phyloP scores from a whole-genome alignment of 78 protist genomes.

The Tieghemostelium lacteum region DNA sequence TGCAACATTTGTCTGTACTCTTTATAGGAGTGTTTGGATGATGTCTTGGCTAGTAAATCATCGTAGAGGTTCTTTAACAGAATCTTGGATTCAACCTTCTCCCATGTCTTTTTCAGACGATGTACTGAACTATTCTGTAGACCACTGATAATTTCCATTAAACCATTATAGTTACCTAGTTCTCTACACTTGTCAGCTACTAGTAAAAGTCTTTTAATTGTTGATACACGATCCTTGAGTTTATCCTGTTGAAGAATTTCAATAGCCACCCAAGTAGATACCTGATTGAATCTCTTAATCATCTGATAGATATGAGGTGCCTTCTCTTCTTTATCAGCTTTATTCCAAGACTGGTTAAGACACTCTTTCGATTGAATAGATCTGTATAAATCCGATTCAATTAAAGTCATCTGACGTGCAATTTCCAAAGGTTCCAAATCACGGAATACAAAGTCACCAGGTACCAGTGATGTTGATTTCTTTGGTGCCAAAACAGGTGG shows the following conservation, averaged over 20 bases:
- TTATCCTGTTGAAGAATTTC: slow-evolving; percentile 70
- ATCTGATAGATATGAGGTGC: slow-evolving; percentile 83
- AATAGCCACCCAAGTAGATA: slow-evolving; percentile 84
- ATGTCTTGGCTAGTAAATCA: slow-evolving; percentile 43
- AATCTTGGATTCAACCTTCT: slow-evolving; percentile 59
- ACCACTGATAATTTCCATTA: slow-evolving; percentile 76
- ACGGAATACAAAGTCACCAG: slow-evolving; percentile 7
- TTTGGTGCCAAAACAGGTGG: slow-evolving; percentile 47
- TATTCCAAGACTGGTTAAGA: slow-evolving; percentile 86
- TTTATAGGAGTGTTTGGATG: slow-evolving; percentile 38
- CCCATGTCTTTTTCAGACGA: slow-evolving; percentile 90
- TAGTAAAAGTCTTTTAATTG: slow-evolving; percentile 37
- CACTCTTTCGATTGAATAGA: slow-evolving; percentile 86
- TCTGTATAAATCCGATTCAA: slow-evolving; percentile 77
- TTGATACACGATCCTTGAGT: slow-evolving; percentile 46
- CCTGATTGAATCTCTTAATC: slow-evolving; percentile 85
- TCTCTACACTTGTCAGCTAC: slow-evolving; percentile 50
- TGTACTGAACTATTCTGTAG: slow-evolving; percentile 69
- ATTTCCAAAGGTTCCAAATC: slow-evolving; percentile 84
- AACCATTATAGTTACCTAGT: slow-evolving; percentile 83
- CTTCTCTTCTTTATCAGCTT: slow-evolving; percentile 78
- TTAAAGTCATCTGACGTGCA: slow-evolving; percentile 85
- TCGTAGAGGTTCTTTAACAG: slow-evolving; percentile 44
- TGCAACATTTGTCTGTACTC: slow-evolving; percentile 45
- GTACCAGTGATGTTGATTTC: not conserved